These are phyloP conservation scores for Didymosphaeria variabile DNA, from an alignment of 2,329 filamentous ascomycete genomes.

Conservation along the genomic window DNA sequence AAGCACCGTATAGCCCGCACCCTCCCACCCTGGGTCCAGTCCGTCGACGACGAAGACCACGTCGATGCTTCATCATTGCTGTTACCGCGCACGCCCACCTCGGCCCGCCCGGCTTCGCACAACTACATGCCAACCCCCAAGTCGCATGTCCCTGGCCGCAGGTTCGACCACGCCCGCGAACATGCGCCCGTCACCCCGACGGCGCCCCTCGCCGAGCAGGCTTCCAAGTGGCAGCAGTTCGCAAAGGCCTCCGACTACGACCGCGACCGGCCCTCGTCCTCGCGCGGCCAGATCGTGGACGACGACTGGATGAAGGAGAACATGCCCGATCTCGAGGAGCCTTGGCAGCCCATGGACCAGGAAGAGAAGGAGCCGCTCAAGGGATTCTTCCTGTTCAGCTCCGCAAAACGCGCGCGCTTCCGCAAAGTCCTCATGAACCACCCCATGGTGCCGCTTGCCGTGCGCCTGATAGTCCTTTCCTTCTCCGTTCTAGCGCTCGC, in stretches of 20 bases:
- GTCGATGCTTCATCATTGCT: constrained; percentile 41
- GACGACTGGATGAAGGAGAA: constrained; percentile 60
- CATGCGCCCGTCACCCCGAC: constrained; percentile 48
- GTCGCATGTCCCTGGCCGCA: constrained; percentile 48
- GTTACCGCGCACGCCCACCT: constrained; percentile 47
- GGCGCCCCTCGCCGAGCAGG: constrained; percentile 44
- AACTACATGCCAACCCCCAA: constrained; percentile 51
- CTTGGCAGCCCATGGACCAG: constrained; percentile 65
- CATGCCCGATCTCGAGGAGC: constrained; percentile 55
- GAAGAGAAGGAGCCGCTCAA: constrained; percentile 59
- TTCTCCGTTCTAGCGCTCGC: constrained; percentile 85
- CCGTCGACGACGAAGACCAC: constrained; percentile 40
- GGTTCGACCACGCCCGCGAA: constrained; percentile 51
- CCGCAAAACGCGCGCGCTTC: constrained; percentile 60
- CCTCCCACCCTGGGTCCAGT: constrained; percentile 52
- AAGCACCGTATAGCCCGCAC: constrained; percentile 46
- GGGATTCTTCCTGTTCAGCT: constrained; percentile 59
- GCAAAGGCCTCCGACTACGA: constrained; percentile 43
- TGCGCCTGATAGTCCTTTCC: constrained; percentile 81
- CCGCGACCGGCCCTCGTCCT: constrained; percentile 33
- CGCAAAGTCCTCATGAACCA: constrained; percentile 78
- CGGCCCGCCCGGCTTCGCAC: constrained; percentile 46
- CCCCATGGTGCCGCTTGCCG: constrained; percentile 83
- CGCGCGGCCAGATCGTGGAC: constrained; percentile 48
- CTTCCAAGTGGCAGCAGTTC: constrained; percentile 52